phyloP scores from a whole-genome alignment of 106 monocot species.

The Platanthera zijinensis region DNA sequence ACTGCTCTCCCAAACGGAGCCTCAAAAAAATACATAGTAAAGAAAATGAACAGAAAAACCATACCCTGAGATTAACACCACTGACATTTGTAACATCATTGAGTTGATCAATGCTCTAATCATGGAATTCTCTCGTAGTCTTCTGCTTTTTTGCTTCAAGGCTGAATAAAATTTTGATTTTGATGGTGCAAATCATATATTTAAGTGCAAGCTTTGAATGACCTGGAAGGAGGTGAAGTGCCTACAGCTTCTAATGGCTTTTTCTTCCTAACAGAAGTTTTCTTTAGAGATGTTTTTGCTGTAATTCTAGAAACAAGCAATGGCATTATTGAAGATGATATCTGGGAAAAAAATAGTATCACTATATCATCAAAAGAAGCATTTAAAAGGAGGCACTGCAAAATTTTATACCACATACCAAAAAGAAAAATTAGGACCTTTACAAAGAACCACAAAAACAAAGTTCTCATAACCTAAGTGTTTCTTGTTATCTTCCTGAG shows the following conservation, averaged over 20 bases:
- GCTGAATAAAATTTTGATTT: not conserved
- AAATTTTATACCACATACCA: not conserved
- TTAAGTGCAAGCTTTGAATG: not conserved
- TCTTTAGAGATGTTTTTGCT: slow-evolving; percentile 35
- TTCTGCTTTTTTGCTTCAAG: slow-evolving; percentile 84
- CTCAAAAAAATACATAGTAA: not conserved
- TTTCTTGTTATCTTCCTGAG: not conserved
- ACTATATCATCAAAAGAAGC: not conserved
- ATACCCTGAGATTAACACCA: slow-evolving; percentile 89
- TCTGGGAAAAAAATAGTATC: slow-evolving; percentile 10
- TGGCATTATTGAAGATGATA: slow-evolving; percentile 19
- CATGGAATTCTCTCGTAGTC: slow-evolving; percentile 52
- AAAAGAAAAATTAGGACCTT: not conserved
- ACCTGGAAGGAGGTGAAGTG: slow-evolving; percentile 29
- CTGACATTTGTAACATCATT: slow-evolving; percentile 98
- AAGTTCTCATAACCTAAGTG: not conserved
- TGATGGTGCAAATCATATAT: not conserved
- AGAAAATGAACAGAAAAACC: not conserved
- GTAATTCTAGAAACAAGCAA: slow-evolving; percentile 15
- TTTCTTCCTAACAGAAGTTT: slow-evolving; percentile 39
- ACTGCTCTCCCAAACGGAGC: not conserved
- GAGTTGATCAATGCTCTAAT: slow-evolving; percentile 88
- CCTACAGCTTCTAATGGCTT: slow-evolving; percentile 38
- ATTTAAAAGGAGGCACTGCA: not conserved
- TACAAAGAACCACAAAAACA: not conserved